phyloP scores from a whole-genome alignment of 2,329 filamentous ascomycete species.

The Rhinocladiella mackenziei region DNA sequence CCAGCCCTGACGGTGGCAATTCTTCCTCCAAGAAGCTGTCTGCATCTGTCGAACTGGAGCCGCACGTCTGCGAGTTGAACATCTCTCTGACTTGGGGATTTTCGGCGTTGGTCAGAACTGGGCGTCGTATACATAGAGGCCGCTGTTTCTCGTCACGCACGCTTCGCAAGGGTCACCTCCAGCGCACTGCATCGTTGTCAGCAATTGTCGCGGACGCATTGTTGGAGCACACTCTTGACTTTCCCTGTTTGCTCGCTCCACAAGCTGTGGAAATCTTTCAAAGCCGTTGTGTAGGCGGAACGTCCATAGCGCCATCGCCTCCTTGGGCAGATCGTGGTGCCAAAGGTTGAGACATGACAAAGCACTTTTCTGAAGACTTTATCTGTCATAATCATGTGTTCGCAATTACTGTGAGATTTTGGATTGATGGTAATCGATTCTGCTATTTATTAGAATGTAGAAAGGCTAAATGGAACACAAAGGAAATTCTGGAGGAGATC shows the following conservation, averaged over 20 bases:
- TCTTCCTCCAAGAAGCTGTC: slow-evolving; percentile 28
- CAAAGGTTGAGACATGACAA: slow-evolving; percentile 27
- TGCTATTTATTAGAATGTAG: too few species aligned
- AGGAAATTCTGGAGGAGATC: too few species aligned
- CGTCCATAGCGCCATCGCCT: too few species aligned
- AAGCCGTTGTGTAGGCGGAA: slow-evolving; percentile 11
- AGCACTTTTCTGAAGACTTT: not conserved
- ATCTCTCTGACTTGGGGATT: slow-evolving; percentile 28
- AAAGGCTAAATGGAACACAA: too few species aligned
- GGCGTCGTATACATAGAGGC: slow-evolving; percentile 28
- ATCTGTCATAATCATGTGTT: not conserved
- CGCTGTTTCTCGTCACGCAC: slow-evolving; percentile 24
- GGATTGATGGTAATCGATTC: too few species aligned
- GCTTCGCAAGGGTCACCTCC: slow-evolving; percentile 28
- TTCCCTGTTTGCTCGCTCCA: slow-evolving; percentile 29
- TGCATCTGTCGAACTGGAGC: slow-evolving; percentile 22
- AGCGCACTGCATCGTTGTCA: slow-evolving; percentile 21
- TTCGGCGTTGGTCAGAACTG: slow-evolving; percentile 28
- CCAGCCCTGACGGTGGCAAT: slow-evolving; percentile 27
- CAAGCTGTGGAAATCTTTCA: slow-evolving; percentile 31
- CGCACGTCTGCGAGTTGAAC: slow-evolving; percentile 25
- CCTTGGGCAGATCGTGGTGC: slow-evolving; percentile 19
- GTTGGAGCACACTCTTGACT: slow-evolving; percentile 24
- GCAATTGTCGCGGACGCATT: not conserved
- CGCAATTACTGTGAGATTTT: too few species aligned